Conservation (phyloP, 129 eudicot genomes). For the Scalesia atractyloides region DNA sequence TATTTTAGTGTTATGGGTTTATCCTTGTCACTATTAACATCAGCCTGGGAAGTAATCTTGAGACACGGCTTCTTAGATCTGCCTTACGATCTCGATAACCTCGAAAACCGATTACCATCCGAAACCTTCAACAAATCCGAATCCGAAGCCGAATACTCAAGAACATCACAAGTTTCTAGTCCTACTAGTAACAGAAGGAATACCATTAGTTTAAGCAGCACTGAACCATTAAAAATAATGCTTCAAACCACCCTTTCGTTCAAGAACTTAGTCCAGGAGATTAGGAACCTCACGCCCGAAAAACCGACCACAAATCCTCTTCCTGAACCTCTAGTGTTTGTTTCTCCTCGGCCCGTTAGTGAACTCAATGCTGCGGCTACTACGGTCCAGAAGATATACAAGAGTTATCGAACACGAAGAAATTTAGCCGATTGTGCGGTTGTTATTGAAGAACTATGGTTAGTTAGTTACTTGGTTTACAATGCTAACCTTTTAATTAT, state of each 20-base stretch:
- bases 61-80: slow-evolving; percentile 31
- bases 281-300: slow-evolving; percentile 31
- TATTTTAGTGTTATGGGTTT: slow-evolving; percentile 47
- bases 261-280: slow-evolving; percentile 58
- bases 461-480: slow-evolving; percentile 23
- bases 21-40: slow-evolving; percentile 55
- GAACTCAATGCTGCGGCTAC: slow-evolving; percentile 96
- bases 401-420: slow-evolving; percentile 86
- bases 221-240: slow-evolving; percentile 57
- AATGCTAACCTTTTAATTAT: not conserved
- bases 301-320: slow-evolving; percentile 40
- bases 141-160: slow-evolving; percentile 33
- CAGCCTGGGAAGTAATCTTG: slow-evolving; percentile 57
- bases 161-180: slow-evolving; percentile 33
- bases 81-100: slow-evolving; percentile 33
- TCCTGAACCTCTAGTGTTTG: slow-evolving; percentile 70
- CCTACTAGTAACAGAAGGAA: slow-evolving; percentile 41
- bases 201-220: slow-evolving; percentile 47
- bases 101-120: slow-evolving; percentile 41
- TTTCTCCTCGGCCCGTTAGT: slow-evolving; percentile 77
- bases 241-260: slow-evolving; percentile 71
- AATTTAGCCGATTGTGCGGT: slow-evolving; percentile 96
- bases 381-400: slow-evolving; percentile 73
- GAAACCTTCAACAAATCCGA: slow-evolving; percentile 51
- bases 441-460: slow-evolving; percentile 92